Evolutionary conservation across 371 early-diverging fungal genomes (phyloP).

Genomic region (Chytridium lagenaria): DNA sequence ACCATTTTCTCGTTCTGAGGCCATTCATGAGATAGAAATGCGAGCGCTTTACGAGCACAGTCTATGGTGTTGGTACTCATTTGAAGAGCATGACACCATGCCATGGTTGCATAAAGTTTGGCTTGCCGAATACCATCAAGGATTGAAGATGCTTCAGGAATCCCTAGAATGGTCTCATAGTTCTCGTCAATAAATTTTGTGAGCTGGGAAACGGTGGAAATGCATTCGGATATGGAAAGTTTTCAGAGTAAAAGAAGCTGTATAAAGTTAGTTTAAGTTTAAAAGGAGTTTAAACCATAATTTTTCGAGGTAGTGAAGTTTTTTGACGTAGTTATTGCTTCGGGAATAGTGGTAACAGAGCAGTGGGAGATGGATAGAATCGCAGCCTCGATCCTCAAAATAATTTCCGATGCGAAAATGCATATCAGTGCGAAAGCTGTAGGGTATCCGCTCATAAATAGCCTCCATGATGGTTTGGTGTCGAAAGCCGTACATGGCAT

Average conservation of each 20-base stretch:
- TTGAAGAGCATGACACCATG: not conserved
- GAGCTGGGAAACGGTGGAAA: not conserved
- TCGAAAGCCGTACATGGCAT: not conserved
- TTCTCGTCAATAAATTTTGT: not conserved
- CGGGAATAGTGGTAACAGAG: not conserved
- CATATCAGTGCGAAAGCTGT: not conserved
- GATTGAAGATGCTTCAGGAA: not conserved
- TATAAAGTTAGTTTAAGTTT: not conserved
- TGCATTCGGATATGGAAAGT: not conserved
- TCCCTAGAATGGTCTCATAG: not conserved
- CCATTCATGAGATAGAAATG: not conserved
- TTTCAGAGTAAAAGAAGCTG: slow-evolving; percentile 11
- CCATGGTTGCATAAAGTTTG: not conserved
- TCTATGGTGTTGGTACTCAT: not conserved
- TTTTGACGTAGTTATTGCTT: not conserved
- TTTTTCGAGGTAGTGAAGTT: slow-evolving; percentile 1
- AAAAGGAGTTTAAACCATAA: not conserved
- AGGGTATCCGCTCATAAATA: slow-evolving; percentile 8
- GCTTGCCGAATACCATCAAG: not conserved
- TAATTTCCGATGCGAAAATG: not conserved
- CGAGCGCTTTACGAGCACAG: not conserved
- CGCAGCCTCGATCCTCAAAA: not conserved
- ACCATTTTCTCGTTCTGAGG: not conserved
- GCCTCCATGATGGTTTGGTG: slow-evolving; percentile 11
- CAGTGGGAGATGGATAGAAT: not conserved